Conservation (phyloP, 495 filamentous ascomycete species). For the Penicillium paxilli region DNA sequence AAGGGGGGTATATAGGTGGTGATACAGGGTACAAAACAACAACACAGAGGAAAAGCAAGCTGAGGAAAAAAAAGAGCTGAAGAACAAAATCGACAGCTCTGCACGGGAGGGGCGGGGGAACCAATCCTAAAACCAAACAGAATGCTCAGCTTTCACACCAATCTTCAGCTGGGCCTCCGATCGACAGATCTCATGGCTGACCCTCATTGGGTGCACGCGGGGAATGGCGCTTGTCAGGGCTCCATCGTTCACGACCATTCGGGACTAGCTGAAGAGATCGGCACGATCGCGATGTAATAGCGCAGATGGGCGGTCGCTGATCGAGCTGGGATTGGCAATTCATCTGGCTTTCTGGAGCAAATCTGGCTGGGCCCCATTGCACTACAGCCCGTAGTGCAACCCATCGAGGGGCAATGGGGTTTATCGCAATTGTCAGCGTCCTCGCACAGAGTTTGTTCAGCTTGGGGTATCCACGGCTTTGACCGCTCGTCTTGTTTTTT, state of each 20-base stretch:
- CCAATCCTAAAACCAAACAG: conserved; percentile 7
- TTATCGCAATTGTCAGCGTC: conserved; percentile 28
- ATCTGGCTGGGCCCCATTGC: conserved; percentile 14
- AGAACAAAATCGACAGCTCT: neutral
- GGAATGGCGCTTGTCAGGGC: conserved; percentile 11
- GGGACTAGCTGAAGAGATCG: conserved; percentile 27
- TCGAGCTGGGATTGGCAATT: conserved; percentile 18
- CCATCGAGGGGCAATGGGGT: conserved; percentile 21
- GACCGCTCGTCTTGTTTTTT: neutral
- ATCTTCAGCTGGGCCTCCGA: conserved; percentile 24
- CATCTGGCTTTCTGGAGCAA: conserved; percentile 16
- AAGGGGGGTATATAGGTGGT: conserved; percentile 7
- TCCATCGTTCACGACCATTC: conserved; percentile 28
- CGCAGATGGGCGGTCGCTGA: conserved; percentile 29
- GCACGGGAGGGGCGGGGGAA: conserved; percentile 9
- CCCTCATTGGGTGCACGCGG: conserved; percentile 9
- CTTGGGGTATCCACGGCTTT: neutral
- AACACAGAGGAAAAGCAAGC: neutral
- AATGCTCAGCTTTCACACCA: conserved; percentile 12
- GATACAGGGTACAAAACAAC: neutral
- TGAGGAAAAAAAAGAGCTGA: conserved; percentile 4
- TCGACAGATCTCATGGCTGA: conserved; percentile 21
- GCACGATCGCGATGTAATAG: conserved; percentile 34
- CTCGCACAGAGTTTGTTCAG: conserved; percentile 12
- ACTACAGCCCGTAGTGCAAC: conserved; percentile 28